Conservation (phyloP, 345 rosid genomes). For the Arabidopsis suecica region DNA sequence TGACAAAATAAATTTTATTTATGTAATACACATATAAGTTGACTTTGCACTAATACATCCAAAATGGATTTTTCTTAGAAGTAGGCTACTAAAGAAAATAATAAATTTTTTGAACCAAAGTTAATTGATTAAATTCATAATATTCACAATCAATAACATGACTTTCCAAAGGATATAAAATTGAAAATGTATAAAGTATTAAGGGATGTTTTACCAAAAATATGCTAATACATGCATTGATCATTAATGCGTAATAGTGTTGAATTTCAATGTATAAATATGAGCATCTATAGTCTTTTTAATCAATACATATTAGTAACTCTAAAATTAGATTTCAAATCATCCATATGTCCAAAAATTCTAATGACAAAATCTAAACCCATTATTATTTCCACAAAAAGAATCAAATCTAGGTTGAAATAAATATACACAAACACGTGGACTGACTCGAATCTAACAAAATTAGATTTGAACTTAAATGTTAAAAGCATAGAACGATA, state of each 20-base stretch:
- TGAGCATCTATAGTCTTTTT: background rate
- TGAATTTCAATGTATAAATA: background rate
- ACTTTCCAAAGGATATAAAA: background rate
- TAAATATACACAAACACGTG: conserved; percentile 2
- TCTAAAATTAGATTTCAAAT: background rate
- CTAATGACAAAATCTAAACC: conserved; percentile 1
- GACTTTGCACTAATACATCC: background rate
- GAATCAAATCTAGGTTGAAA: background rate
- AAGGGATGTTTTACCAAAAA: background rate
- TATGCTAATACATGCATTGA: background rate
- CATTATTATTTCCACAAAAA: background rate
- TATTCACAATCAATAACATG: background rate
- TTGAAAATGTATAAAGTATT: background rate
- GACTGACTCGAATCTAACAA: background rate
- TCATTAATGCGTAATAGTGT: background rate
- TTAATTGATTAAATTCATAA: background rate
- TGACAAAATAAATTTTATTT: background rate
- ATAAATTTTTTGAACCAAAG: background rate
- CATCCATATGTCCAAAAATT: background rate
- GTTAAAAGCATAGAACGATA: too few relatives aligned
- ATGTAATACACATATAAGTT: background rate
- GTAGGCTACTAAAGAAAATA: background rate
- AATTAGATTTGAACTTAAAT: background rate
- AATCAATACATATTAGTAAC: background rate
- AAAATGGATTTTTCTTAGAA: background rate